Percentiles rank a stretch among this genome's conserved stretches.
phyloP scores from a whole-genome alignment of 805 yeast species.

The Yarrowia sp. region DNA sequence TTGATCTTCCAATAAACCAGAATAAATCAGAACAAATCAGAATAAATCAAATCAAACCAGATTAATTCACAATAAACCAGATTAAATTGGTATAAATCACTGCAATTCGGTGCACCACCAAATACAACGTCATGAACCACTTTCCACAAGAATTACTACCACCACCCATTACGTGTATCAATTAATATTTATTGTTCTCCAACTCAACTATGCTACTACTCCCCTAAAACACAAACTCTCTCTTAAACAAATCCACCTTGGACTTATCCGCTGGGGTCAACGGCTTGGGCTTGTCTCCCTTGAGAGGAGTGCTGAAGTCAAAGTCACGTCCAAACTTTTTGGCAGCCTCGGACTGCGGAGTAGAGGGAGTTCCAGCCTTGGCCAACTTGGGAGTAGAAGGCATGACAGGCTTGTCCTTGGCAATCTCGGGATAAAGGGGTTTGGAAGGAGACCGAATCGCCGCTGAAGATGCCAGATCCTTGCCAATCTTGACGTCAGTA shows the following conservation, averaged over 20 bases:
- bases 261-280: neutral
- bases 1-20: too few relatives aligned
- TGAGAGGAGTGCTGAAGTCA: constrained; percentile 2
- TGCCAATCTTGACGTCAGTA: constrained; percentile 16
- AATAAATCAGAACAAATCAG: too few relatives aligned
- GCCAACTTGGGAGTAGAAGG: constrained; percentile 9
- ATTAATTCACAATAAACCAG: too few relatives aligned
- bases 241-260: constrained; percentile 5
- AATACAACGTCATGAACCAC: too few relatives aligned
- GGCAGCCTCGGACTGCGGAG: constrained; percentile 13
- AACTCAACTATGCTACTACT: neutral
- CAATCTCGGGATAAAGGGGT: constrained; percentile 16
- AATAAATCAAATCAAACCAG: too few relatives aligned
- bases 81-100: too few relatives aligned
- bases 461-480: constrained; percentile 14
- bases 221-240: neutral
- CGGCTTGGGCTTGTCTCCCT: neutral
- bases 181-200: too few relatives aligned
- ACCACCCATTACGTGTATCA: too few relatives aligned
- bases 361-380: constrained; percentile 8
- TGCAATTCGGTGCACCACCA: too few relatives aligned
- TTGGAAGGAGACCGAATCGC: constrained; percentile 14
- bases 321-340: constrained; percentile 1
- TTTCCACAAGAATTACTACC: too few relatives aligned
- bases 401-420: neutral